Conservation (phyloP, 805 yeast species). For the Ogataea saltuana region DNA sequence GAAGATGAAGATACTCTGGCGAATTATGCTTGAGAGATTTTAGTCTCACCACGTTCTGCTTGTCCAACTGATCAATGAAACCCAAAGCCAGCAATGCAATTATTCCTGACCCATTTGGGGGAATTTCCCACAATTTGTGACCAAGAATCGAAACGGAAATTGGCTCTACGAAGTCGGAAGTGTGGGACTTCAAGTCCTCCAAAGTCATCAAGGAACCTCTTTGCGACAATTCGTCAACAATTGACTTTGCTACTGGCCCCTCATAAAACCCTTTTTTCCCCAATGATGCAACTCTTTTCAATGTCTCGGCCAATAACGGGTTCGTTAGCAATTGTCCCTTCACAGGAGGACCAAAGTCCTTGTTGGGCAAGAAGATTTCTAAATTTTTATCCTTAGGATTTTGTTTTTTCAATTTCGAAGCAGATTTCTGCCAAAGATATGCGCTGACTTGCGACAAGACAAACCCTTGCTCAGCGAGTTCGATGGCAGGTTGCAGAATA, state of each 20-base stretch:
- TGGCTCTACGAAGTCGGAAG: constrained; percentile 66
- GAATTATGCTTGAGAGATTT: constrained; percentile 59
- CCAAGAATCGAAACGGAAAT: constrained; percentile 54
- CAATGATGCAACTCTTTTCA: constrained; percentile 49
- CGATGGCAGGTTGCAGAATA: constrained; percentile 63
- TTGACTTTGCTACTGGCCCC: constrained; percentile 69
- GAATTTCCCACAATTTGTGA: constrained; percentile 71
- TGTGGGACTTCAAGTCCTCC: constrained; percentile 59
- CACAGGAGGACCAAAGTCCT: constrained; percentile 45
- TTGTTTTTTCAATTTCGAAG: constrained; percentile 38
- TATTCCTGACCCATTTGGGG: constrained; percentile 82
- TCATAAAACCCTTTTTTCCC: constrained; percentile 71
- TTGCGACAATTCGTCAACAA: constrained; percentile 50
- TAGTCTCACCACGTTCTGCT: constrained; percentile 44
- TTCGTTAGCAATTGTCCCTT: constrained; percentile 62
- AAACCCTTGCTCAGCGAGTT: constrained; percentile 67
- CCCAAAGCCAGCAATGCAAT: constrained; percentile 75
- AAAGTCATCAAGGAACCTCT: constrained; percentile 57
- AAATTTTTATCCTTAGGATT: constrained; percentile 33
- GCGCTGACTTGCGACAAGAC: constrained; percentile 64
- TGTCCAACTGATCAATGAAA: constrained; percentile 55
- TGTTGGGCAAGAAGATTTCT: constrained; percentile 40
- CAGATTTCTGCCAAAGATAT: constrained; percentile 46
- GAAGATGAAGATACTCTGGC: constrained; percentile 62
- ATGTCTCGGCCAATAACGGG: constrained; percentile 50